Evolutionary conservation across 2,329 filamentous ascomycete genomes (phyloP), one percentile per base, ranked within the genome.

Genomic region (Lasiodiplodia hormozganensis): DNA sequence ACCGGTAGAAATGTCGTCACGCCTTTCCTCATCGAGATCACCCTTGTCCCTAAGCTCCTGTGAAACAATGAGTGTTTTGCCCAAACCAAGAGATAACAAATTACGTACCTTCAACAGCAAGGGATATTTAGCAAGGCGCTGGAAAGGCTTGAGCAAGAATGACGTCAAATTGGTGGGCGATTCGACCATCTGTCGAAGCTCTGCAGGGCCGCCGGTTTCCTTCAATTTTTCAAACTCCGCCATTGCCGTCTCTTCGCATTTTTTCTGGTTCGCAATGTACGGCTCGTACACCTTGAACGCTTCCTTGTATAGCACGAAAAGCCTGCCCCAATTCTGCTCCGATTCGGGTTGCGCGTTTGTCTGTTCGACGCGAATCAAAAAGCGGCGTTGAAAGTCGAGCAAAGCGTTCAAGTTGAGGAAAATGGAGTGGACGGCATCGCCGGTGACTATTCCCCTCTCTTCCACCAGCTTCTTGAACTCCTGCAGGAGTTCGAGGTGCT

Each of bases 401-500:
- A 99, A 92, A 36, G 92, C 89, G 78, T 98, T 97, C 76, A 98
- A 89, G 80, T 99, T 99, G 70, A 98, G 86, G 81, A 99, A 99
- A 71, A 99, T 97, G 76, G 94, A 90, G 81, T 98, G 94, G 25
- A 97, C 90, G 11, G 91, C 88, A 77, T 99, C 96, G 66, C 96
- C 95, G 2, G 93, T 92, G 71, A 98, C 89, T 47, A 93, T 89
- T 47, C 94, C 94, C 72, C 91, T 94, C 77, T 96, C 92, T 74
- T 97, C 94, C 67, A 98, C 85, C 28, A 91, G 88, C 81, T 93
- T 95, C 82, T 97, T 98, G 76, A 98, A 87, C 62, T 94, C 91
- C 78, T 98, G 94, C 43, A 99, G 81, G 73, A 97, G 95, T 78
- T 98, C 95, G 65, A 99, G 83, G 82, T 99, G 96, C 78, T 98